Percentiles rank a stretch among this genome's conserved stretches.
Evolutionary conservation across 768 basidiomycete genomes (phyloP).

Genomic region (Pulveroboletus frians): DNA sequence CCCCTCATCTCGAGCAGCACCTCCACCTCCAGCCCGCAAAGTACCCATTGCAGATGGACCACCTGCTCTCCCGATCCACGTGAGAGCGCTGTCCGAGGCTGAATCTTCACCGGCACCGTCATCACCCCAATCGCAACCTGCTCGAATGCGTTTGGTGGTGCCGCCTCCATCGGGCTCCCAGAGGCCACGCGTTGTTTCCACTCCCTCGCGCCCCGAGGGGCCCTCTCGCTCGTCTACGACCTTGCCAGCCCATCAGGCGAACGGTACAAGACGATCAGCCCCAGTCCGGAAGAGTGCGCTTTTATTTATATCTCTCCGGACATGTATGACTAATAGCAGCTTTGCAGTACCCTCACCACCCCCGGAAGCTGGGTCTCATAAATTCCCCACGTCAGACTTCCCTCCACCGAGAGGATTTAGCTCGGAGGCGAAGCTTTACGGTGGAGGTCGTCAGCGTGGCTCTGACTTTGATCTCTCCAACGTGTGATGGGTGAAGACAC

Average conservation of each 20-base stretch:
- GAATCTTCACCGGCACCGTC: constrained; percentile 33
- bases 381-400: constrained; percentile 72
- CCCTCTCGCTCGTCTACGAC: constrained; percentile 10
- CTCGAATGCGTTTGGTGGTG: constrained; percentile 15
- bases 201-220: constrained; percentile 19
- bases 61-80: constrained; percentile 34
- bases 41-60: constrained; percentile 24
- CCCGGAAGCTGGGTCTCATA: constrained; percentile 61
- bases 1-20: constrained; percentile 30
- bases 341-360: constrained; percentile 50
- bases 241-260: constrained; percentile 17
- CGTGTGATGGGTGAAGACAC: constrained; percentile 21
- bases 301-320: background rate
- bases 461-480: constrained; percentile 58
- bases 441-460: constrained; percentile 62
- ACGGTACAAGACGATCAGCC: constrained; percentile 32
- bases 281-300: constrained; percentile 47
- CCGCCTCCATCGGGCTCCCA: constrained; percentile 16
- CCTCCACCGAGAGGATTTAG: constrained; percentile 70
- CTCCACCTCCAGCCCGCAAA: constrained; percentile 41
- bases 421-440: constrained; percentile 48
- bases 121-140: constrained; percentile 29
- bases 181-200: constrained; percentile 24
- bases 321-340: constrained; percentile 10
- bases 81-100: constrained; percentile 41